A percentile compares a stretch with the other conserved stretches of the same genome.
Conservation (phyloP, 1,284 basidiomycete species). For the Boletus subluridellus region DNA sequence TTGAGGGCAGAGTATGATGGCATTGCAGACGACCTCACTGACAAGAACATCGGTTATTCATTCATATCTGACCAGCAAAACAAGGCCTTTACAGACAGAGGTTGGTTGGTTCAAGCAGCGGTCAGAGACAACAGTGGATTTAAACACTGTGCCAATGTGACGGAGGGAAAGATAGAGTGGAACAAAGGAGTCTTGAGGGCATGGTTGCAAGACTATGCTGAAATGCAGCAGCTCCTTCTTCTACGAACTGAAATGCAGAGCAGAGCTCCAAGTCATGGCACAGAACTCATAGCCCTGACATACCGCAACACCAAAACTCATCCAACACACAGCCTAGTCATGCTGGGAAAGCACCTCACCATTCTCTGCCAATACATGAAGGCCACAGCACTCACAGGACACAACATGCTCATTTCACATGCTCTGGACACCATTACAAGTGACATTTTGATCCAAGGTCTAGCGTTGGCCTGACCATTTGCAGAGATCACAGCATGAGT, state of each 20-base stretch:
- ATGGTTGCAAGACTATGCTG: slow-evolving; percentile 24
- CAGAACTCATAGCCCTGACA: no score
- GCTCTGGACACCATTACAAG: slow-evolving; percentile 22
- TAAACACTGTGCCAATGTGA: not conserved
- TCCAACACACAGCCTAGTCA: not conserved
- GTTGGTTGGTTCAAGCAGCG: not conserved
- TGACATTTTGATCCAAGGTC: slow-evolving; percentile 30
- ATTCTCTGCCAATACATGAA: slow-evolving; percentile 32
- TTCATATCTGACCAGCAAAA: slow-evolving; percentile 7
- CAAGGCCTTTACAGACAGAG: not conserved
- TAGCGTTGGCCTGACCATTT: slow-evolving; percentile 26
- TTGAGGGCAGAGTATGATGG: slow-evolving; percentile 9
- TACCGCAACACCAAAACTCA: no score
- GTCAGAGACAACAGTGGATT: accelerated
- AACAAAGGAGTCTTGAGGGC: not conserved
- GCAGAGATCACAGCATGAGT: slow-evolving; percentile 20
- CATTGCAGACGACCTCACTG: not conserved
- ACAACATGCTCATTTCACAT: slow-evolving; percentile 34
- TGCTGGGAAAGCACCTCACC: slow-evolving; percentile 16
- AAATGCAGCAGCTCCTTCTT: slow-evolving; percentile 1
- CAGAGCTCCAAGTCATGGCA: no score
- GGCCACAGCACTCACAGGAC: slow-evolving; percentile 10
- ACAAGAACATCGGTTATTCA: slow-evolving; percentile 2
- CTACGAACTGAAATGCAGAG: no score
- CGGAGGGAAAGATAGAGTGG: not conserved